Percentiles rank a stretch among this genome's conserved stretches.
Evolutionary conservation across 1,284 basidiomycete species (phyloP).

Genomic region (Sporisorium exsertum): DNA sequence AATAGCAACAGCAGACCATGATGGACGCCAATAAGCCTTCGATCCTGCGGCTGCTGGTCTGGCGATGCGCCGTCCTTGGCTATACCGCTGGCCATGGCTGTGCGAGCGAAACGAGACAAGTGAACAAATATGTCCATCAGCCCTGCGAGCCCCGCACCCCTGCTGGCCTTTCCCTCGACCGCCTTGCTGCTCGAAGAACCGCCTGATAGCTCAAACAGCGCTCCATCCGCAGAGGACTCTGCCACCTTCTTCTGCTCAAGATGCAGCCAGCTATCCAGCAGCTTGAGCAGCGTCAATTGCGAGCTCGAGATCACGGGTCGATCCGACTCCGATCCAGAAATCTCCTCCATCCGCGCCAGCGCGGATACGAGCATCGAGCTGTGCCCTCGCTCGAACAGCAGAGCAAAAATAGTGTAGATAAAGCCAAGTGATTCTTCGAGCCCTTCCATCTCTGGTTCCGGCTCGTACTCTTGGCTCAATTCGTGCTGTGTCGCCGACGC

Average conservation of each 20-base stretch:
- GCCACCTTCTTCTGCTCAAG: slow-evolving; percentile 13
- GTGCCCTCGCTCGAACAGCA: slow-evolving; percentile 36
- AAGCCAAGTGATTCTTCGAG: slow-evolving; percentile 47
- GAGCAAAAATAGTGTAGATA: slow-evolving; percentile 48
- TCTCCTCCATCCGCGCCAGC: slow-evolving; percentile 28
- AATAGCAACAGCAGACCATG: slow-evolving; percentile 42
- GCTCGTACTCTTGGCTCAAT: slow-evolving; percentile 10
- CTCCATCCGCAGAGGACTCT: neutral
- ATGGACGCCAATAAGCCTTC: slow-evolving; percentile 45
- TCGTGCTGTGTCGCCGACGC: slow-evolving; percentile 1
- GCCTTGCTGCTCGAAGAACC: no score
- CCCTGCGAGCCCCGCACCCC: slow-evolving; percentile 13
- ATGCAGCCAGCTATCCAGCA: slow-evolving; percentile 54
- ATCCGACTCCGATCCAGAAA: slow-evolving; percentile 6
- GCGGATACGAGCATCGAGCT: slow-evolving; percentile 24
- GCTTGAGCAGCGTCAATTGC: slow-evolving; percentile 51
- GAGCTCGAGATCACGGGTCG: slow-evolving; percentile 32
- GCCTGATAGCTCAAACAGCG: neutral
- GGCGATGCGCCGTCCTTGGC: slow-evolving; percentile 21
- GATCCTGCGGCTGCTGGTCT: slow-evolving; percentile 36
- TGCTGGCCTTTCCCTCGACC: neutral
- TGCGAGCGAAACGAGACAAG: slow-evolving; percentile 39
- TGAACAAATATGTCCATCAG: slow-evolving; percentile 25
- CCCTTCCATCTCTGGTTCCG: slow-evolving; percentile 18
- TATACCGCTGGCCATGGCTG: slow-evolving; percentile 34